Conservation (phyloP, 768 basidiomycete species). For the Agrocybe pediades region DNA sequence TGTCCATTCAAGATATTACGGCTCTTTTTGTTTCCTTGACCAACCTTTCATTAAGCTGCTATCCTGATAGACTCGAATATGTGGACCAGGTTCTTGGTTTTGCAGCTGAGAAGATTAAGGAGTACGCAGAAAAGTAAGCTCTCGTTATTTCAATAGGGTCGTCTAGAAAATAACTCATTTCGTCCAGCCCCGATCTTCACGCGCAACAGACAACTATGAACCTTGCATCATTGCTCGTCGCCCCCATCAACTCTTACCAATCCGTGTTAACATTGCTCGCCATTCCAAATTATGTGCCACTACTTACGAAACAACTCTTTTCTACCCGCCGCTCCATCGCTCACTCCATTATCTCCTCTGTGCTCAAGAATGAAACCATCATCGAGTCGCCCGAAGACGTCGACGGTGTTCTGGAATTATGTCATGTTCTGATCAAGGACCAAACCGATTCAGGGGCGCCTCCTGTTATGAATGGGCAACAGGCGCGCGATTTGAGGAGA, state of each 20-base stretch:
- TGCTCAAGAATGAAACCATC: slow-evolving; percentile 95
- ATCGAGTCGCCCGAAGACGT: slow-evolving; percentile 95
- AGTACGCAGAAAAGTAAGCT: slow-evolving; percentile 75
- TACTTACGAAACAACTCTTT: slow-evolving; percentile 86
- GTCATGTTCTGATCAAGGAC: slow-evolving; percentile 90
- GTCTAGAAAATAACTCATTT: neutral
- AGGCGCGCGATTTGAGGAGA: slow-evolving; percentile 49
- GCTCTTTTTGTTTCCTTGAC: slow-evolving; percentile 94
- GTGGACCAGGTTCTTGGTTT: slow-evolving; percentile 95
- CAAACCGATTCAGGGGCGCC: slow-evolving; percentile 55
- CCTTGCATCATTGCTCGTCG: slow-evolving; percentile 88
- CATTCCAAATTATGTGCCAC: slow-evolving; percentile 84
- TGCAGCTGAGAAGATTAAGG: slow-evolving; percentile 82
- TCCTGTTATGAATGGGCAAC: slow-evolving; percentile 31
- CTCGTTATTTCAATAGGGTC: neutral
- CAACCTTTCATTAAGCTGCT: slow-evolving; percentile 94
- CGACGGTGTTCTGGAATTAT: slow-evolving; percentile 88
- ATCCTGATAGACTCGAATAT: slow-evolving; percentile 95
- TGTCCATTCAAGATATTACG: slow-evolving; percentile 97
- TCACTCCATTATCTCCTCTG: slow-evolving; percentile 91
- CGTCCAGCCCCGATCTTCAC: slow-evolving; percentile 80
- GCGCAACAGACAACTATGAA: slow-evolving; percentile 85
- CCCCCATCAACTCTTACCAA: slow-evolving; percentile 95
- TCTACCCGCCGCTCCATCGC: slow-evolving; percentile 90
- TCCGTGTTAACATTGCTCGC: slow-evolving; percentile 97